These are phyloP conservation scores for Wallacemonas collosoma DNA, from an alignment of 208 protist species.

Conservation along the genomic window DNA sequence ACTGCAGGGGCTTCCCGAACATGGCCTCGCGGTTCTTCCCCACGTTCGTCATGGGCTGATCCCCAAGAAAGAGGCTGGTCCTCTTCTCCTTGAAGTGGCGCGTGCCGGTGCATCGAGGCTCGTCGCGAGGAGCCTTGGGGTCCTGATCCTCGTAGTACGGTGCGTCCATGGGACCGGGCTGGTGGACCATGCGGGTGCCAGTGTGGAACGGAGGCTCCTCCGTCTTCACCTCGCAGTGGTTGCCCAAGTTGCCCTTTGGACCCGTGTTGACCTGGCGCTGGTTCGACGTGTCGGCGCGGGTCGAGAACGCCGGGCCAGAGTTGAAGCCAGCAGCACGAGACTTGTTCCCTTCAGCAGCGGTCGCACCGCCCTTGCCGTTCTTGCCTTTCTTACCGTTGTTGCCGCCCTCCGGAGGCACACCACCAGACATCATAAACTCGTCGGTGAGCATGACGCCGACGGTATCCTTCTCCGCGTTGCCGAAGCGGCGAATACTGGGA, in stretches of 20 bases:
- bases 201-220: conserved; percentile 38
- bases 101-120: conserved; percentile 26
- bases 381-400: conserved; percentile 16
- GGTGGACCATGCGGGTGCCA: conserved; percentile 37
- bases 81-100: conserved; percentile 29
- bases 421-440: conserved; percentile 56
- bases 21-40: conserved; percentile 23
- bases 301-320: conserved; percentile 8
- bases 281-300: conserved; percentile 10
- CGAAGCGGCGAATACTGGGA: conserved; percentile 69
- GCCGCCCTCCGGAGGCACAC: conserved; percentile 15
- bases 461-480: conserved; percentile 42
- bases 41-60: conserved; percentile 19
- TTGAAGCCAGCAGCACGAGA: conserved; percentile 14
- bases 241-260: conserved; percentile 22
- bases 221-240: conserved; percentile 43
- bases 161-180: conserved; percentile 36
- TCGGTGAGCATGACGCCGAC: conserved; percentile 77
- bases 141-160: conserved; percentile 69
- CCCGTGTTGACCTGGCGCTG: conserved; percentile 29
- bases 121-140: conserved; percentile 45
- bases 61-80: conserved; percentile 2
- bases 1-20: conserved; percentile 21
- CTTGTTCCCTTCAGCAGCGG: conserved; percentile 20
- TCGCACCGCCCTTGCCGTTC: conserved; percentile 27